Conservation (phyloP, 2,329 filamentous ascomycete species). For the Diaporthe australafricana region DNA sequence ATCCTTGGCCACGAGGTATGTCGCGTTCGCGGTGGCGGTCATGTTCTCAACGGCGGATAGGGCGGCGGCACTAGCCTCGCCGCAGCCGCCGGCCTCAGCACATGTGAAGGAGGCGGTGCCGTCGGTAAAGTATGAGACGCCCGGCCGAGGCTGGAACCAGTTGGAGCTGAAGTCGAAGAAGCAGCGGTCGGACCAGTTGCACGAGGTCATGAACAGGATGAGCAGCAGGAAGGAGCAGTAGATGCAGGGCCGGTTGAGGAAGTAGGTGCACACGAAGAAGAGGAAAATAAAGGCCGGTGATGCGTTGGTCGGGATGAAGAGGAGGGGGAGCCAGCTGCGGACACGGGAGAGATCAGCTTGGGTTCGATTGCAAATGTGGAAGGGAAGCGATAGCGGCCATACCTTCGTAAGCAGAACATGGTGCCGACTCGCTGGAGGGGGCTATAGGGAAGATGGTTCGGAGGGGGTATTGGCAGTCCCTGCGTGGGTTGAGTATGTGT, state of each 20-base stretch:
- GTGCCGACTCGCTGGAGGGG: constrained; percentile 34
- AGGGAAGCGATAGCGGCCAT: constrained; percentile 41
- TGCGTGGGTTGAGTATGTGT: constrained; percentile 13
- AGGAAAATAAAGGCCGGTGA: constrained; percentile 87
- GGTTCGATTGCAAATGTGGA: constrained; percentile 29
- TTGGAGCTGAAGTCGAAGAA: constrained; percentile 94
- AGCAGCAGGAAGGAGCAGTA: constrained; percentile 97
- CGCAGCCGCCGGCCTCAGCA: constrained; percentile 2
- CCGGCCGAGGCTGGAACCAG: constrained; percentile 88
- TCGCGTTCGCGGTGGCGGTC: constrained; percentile 57
- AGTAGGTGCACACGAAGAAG: constrained; percentile 93
- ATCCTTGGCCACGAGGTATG: constrained; percentile 55
- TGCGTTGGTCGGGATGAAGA: constrained; percentile 89
- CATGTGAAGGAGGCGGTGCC: constrained; percentile 29
- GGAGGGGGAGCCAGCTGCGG: constrained; percentile 82
- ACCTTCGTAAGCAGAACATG: constrained; percentile 79
- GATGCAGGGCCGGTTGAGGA: constrained; percentile 94
- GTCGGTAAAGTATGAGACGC: constrained; percentile 50
- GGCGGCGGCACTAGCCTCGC: constrained; percentile 41
- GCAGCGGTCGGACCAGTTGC: constrained; percentile 88
- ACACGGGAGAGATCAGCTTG: constrained; percentile 26
- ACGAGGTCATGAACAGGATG: constrained; percentile 92
- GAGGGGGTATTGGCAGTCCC: constrained; percentile 1
- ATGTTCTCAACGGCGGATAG: constrained; percentile 37
- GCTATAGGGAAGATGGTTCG: background rate